Base-by-base conservation (phyloP, 1,284 basidiomycete species). In the Cryptococcus sp. region DNA sequence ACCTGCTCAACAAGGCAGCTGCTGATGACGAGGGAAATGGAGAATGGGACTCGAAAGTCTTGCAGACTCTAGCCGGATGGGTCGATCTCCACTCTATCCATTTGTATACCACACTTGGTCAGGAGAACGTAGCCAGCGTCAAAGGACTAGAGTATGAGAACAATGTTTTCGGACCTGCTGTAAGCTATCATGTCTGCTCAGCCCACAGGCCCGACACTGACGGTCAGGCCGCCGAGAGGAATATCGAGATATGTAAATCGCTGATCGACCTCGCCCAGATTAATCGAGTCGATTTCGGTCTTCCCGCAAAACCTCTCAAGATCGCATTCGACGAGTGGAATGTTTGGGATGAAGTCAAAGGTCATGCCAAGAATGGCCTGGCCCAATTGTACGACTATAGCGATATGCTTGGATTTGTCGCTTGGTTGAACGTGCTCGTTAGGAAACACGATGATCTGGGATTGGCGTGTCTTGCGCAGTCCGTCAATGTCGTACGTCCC, bases 401-500 rank as follows among this genome's bases (percentile, higher is more conserved):
- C 2, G 83, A 84, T 63, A 82, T 81, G 31, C 75, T 83, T 4
- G 82, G 81, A 59, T 73, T 73, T 63, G 79, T 79, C 4, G 76
- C 80, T 2, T 85, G 82, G 82, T 69, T 85, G 50, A 82, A 83
- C 66, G 78, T 83, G 13, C 81, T 84, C 55, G 77, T 84, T 16
- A 75, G 82, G 11, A 81, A 84, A 48, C 79, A 80, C 2, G 79
- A 82, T 59, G 72, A 82, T 19, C 79, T 84, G 44, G 80, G 80
- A 50, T 81, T 84, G 46, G 83, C 82, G 0, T 84, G 82, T 61
- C 79, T 84, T 48, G 82, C 83, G 1, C 83, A 85, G 76, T 79
- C 68, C 34, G 79, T 64, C 55, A 69, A 69, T 47, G 67, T 69
- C 32, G 61, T 62, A 41, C 50, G 61, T 62, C 18, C n/a, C 7